Base-by-base conservation (phyloP, 768 basidiomycete genomes). In the Strobilomyces echinocephalus region DNA sequence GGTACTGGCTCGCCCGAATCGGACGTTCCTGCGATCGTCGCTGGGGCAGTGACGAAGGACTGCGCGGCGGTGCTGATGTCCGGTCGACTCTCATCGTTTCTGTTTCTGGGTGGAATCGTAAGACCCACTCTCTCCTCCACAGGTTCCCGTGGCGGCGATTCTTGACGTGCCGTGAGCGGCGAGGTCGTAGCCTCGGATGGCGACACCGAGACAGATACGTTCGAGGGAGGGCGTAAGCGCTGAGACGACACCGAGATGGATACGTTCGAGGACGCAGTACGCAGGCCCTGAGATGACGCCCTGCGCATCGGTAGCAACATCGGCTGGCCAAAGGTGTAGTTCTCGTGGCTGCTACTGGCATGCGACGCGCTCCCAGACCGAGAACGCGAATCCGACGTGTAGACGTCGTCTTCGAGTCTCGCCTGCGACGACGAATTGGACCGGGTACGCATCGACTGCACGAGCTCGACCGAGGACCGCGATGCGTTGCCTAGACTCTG, bases 241-340 rank as follows among this genome's bases (percentile, higher is more conserved):
- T 7, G 30, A 30, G 30, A 30, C 30, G 30, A 30, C 30, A 54
- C 58, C 34, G 67, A 58, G 16, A 61, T 18, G n/a, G 67, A 69
- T 5, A 58, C 26, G 11, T 52, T 59, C 11, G 69, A 69, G 8
- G 53, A 3, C 5, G 52, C 33, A 1, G 54, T 46, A 10, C 63
- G 63, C 21, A 62, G 49, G 8, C 63, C 61, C 14, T 53, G 63
- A 0, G 62, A 53, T 5, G 67, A 60, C 31, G 38, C 20, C 14
- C 49, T 55, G 24, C 21, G 54, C 66, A 66, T 65, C 10, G 66
- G 66, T 8, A 44, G 65, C 50, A 76, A 64, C 66, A 83, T 69
- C 0, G 76, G 76, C 38, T 82, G 77, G 12, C 88, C 88, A 69
- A 90, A 91, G 9, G 88, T 90, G 65, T 88, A 77, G 64, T 87